Percentiles rank a stretch among this genome's conserved stretches.
Conservation (phyloP, 108 stramenopile species). For the Bacterosira constricta region DNA sequence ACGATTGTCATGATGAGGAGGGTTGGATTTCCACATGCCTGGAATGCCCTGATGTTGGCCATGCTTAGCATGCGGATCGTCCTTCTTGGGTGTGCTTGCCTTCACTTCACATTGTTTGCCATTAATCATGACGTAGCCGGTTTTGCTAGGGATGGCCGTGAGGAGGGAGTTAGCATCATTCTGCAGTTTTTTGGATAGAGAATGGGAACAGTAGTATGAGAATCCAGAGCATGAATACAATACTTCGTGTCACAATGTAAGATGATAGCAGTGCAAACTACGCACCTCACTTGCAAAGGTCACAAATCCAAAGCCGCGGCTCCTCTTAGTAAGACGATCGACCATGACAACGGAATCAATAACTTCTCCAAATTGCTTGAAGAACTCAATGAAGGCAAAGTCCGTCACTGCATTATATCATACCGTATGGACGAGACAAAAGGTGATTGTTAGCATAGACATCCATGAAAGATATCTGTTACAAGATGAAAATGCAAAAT, state of each 20-base stretch:
- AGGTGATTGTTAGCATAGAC: neutral
- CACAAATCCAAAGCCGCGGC: conserved; percentile 92
- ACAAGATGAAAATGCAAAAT: no score
- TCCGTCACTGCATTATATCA: conserved; percentile 49
- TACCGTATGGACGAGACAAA: neutral
- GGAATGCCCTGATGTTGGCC: neutral
- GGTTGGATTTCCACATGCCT: neutral
- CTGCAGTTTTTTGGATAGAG: conserved; percentile 2
- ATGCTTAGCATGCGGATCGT: neutral
- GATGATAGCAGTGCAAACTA: no score
- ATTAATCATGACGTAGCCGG: conserved; percentile 56
- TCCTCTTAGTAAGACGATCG: conserved; percentile 69
- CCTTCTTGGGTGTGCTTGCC: conserved; percentile 54
- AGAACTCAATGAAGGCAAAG: conserved; percentile 63
- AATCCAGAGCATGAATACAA: neutral
- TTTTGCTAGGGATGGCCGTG: conserved; percentile 16
- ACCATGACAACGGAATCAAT: conserved; percentile 80
- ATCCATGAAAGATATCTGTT: neutral
- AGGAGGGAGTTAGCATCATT: conserved; percentile 19
- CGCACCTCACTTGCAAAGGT: conserved; percentile 66
- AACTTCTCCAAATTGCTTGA: conserved; percentile 69
- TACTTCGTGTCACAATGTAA: no score
- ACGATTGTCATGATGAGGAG: neutral
- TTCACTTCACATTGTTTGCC: conserved; percentile 72
- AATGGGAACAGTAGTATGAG: neutral